Evolutionary conservation across 805 yeast genomes (phyloP).

Genomic region (Saccharomyces jurei): DNA sequence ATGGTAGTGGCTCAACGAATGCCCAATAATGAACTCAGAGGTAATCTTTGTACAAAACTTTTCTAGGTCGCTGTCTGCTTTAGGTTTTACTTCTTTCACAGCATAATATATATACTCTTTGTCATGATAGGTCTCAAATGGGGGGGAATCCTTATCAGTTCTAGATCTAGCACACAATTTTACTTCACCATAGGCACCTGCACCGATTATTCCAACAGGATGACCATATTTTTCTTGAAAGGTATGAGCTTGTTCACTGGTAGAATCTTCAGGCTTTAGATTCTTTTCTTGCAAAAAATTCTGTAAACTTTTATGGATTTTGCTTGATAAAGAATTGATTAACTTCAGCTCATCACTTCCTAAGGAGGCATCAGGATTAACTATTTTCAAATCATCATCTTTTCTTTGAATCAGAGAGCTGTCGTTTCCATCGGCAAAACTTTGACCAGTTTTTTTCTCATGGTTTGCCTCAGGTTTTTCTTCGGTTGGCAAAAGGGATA

Average conservation of each 20-base stretch:
- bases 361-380: conserved; percentile 35
- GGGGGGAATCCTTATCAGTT: conserved; percentile 7
- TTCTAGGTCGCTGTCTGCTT: conserved; percentile 80
- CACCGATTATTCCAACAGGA: conserved; percentile 56
- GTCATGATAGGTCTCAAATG: conserved; percentile 59
- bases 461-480: conserved; percentile 3
- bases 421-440: neutral
- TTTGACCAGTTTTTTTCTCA: conserved; percentile 3
- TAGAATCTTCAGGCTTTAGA: conserved; percentile 1
- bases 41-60: conserved; percentile 84
- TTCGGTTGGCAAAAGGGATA: conserved; percentile 16
- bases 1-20: conserved; percentile 48
- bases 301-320: conserved; percentile 36
- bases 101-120: conserved; percentile 65
- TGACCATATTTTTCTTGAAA: conserved; percentile 43
- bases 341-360: conserved; percentile 42
- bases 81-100: conserved; percentile 75
- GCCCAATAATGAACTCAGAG: conserved; percentile 80
- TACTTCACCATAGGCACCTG: conserved; percentile 95
- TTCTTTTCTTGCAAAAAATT: conserved; percentile 10
- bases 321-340: conserved; percentile 41
- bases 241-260: conserved; percentile 11
- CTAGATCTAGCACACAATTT: conserved; percentile 58
- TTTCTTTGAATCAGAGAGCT: neutral
- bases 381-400: conserved; percentile 19